Evolutionary conservation across 805 yeast genomes (phyloP).

Genomic region (Peterozyma toletana): DNA sequence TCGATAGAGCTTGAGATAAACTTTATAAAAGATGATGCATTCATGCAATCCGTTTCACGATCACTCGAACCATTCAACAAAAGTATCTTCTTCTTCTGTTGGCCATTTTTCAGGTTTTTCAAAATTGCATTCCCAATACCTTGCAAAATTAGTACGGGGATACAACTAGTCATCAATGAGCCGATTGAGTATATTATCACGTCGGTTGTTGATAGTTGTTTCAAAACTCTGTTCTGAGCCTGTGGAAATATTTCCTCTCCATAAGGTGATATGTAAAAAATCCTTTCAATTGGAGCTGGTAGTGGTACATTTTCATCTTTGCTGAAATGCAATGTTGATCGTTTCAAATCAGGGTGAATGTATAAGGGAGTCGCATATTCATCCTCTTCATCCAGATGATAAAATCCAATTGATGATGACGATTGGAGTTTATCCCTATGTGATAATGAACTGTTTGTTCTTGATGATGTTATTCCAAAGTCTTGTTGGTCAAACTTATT

Average conservation of each 20-base stretch:
- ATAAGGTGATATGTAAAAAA: constrained; percentile 78
- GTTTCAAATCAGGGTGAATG: constrained; percentile 70
- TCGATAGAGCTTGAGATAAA: constrained; percentile 48
- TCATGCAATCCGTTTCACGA: constrained; percentile 70
- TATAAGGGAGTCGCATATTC: constrained; percentile 64
- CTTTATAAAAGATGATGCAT: constrained; percentile 50
- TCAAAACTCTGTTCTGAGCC: constrained; percentile 56
- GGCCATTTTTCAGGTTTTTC: constrained; percentile 6
- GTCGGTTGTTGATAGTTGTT: constrained; percentile 41
- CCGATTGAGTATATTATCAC: constrained; percentile 76
- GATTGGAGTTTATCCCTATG: neutral
- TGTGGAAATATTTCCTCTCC: constrained; percentile 80
- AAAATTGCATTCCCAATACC: constrained; percentile 65
- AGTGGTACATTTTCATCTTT: constrained; percentile 55
- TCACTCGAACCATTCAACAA: constrained; percentile 71
- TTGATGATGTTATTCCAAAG: neutral
- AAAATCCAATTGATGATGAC: constrained; percentile 1
- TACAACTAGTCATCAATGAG: constrained; percentile 77
- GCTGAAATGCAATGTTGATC: constrained; percentile 68
- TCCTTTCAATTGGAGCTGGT: constrained; percentile 64
- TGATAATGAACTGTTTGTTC: neutral
- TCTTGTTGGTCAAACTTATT: constrained; percentile 4
- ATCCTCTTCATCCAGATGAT: constrained; percentile 17
- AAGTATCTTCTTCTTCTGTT: constrained; percentile 41
- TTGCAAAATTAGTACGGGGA: constrained; percentile 68